Evolutionary conservation across 331 rosid genomes (phyloP).

Genomic region (Quercus phellos): DNA sequence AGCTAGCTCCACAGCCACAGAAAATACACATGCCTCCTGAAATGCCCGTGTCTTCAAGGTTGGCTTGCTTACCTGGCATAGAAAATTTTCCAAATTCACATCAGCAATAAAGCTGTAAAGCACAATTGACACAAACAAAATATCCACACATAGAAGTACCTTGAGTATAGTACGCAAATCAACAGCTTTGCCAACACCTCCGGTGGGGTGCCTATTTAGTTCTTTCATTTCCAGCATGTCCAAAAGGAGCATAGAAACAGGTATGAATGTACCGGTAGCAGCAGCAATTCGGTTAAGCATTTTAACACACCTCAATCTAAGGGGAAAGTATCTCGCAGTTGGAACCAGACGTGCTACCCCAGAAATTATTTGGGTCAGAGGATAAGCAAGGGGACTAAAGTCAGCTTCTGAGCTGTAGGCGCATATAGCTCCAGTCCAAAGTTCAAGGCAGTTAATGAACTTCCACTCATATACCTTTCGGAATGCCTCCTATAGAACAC

Average conservation of each 20-base stretch:
- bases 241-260: conserved; percentile 83
- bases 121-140: conserved; percentile 3
- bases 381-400: conserved; percentile 82
- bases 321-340: conserved; percentile 80
- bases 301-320: conserved; percentile 72
- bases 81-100: conserved; percentile 17
- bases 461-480: conserved; percentile 95
- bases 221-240: conserved; percentile 97
- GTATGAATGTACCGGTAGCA: conserved; percentile 58
- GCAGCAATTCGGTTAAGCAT: conserved; percentile 80
- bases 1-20: conserved; percentile 85
- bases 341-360: conserved; percentile 91
- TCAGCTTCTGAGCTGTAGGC: conserved; percentile 69
- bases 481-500: conserved; percentile 72
- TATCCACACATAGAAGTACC: conserved; percentile 33
- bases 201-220: conserved; percentile 69
- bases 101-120: conserved; percentile 1
- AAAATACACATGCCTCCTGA: conserved; percentile 91
- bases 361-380: conserved; percentile 74
- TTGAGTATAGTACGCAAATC: conserved; percentile 72
- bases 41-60: conserved; percentile 82
- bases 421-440: conserved; percentile 78
- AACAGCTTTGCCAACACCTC: conserved; percentile 85
- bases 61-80: conserved; percentile 70
- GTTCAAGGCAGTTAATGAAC: conserved; percentile 84